Conservation (phyloP, 495 filamentous ascomycete species). For the Xylaria flabelliformis region DNA sequence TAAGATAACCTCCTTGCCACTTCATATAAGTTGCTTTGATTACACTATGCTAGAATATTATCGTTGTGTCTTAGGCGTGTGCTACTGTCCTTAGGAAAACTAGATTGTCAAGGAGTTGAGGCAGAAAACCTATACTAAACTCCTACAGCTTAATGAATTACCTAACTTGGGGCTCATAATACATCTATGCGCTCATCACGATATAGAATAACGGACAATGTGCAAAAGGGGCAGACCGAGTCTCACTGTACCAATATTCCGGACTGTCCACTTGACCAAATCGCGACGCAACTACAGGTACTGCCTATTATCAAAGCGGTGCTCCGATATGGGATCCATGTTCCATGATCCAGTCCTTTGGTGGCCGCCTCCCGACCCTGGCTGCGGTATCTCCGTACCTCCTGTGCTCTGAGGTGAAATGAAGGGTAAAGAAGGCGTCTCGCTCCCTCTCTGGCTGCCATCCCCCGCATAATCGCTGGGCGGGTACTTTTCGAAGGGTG, state of each 20-base stretch:
- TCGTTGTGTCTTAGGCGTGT: not conserved
- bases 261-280: not conserved
- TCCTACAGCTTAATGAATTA: not conserved
- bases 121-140: not conserved
- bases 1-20: not conserved
- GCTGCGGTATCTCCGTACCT: not conserved
- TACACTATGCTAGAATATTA: not conserved
- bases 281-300: not conserved
- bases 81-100: not conserved
- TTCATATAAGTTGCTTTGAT: not conserved
- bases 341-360: slow-evolving; percentile 7
- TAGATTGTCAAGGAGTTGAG: not conserved
- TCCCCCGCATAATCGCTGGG: slow-evolving; percentile 1
- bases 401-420: slow-evolving; percentile 19
- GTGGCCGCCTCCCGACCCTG: not conserved
- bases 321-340: slow-evolving; percentile 19
- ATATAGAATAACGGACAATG: not conserved
- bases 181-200: not conserved
- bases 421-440: slow-evolving; percentile 7
- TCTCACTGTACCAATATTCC: too few species aligned
- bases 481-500: slow-evolving; percentile 15
- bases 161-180: not conserved
- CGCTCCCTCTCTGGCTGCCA: slow-evolving; percentile 8
- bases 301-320: slow-evolving; percentile 4
- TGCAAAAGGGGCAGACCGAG: not conserved